A percentile compares a stretch with the other conserved stretches of the same genome.
phyloP scores from a whole-genome alignment of 805 yeast genomes.

The Yamadazyma sp. region DNA sequence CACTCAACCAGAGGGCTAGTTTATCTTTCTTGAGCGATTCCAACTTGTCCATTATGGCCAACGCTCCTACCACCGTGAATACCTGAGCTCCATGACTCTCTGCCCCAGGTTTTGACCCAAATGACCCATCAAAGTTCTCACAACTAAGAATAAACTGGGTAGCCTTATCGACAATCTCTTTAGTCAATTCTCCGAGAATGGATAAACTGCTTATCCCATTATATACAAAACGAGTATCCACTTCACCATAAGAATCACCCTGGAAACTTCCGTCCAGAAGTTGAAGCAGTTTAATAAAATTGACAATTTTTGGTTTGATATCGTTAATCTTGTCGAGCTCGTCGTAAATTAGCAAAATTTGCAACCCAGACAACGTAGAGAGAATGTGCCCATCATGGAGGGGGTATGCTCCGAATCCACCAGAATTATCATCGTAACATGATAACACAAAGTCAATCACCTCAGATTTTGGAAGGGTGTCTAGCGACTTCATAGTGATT shows the following conservation, averaged over 20 bases:
- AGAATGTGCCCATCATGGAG: slow-evolving; percentile 85
- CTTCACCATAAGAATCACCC: slow-evolving; percentile 91
- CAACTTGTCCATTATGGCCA: slow-evolving; percentile 65
- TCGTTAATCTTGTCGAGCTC: slow-evolving; percentile 46
- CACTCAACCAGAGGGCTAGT: slow-evolving; percentile 85
- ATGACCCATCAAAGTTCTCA: slow-evolving; percentile 93
- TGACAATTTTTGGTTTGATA: slow-evolving; percentile 22
- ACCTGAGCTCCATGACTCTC: slow-evolving; percentile 94
- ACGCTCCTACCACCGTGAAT: slow-evolving; percentile 79
- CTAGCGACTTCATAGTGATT: slow-evolving; percentile 52
- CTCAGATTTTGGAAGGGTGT: slow-evolving; percentile 57
- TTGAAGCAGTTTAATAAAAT: slow-evolving; percentile 45
- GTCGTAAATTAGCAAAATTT: slow-evolving; percentile 68
- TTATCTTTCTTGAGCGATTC: slow-evolving; percentile 41
- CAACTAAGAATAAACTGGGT: slow-evolving; percentile 65
- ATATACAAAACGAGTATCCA: slow-evolving; percentile 89
- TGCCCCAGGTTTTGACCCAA: slow-evolving; percentile 90
- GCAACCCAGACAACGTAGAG: slow-evolving; percentile 84
- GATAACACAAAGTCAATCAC: slow-evolving; percentile 65
- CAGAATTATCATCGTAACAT: slow-evolving; percentile 59
- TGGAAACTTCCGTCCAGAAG: slow-evolving; percentile 69
- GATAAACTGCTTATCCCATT: slow-evolving; percentile 74
- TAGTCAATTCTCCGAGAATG: slow-evolving; percentile 61
- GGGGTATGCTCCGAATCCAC: slow-evolving; percentile 91
- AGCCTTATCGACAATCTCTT: slow-evolving; percentile 58